phyloP scores from a whole-genome alignment of 2,329 filamentous ascomycete genomes.

The Stachybotrys chlorohalonatus region DNA sequence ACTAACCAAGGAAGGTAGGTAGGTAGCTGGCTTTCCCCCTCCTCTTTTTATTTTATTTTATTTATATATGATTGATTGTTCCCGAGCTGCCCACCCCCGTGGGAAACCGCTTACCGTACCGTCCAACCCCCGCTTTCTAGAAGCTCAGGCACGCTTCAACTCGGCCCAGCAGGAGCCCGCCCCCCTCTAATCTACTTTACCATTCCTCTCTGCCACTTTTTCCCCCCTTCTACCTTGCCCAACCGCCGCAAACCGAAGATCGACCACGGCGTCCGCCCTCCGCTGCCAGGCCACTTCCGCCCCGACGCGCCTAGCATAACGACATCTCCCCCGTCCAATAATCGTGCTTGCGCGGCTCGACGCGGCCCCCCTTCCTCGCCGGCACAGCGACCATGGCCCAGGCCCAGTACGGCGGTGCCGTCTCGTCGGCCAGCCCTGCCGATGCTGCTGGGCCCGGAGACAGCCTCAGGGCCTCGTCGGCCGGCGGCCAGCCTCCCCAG shows the following conservation, averaged over 20 bases:
- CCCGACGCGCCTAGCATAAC: background rate
- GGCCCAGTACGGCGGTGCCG: background rate
- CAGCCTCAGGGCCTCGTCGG: constrained; percentile 5
- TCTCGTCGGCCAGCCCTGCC: constrained; percentile 9
- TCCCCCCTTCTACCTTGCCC: constrained; percentile 15
- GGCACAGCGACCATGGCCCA: background rate
- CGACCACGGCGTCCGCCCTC: background rate
- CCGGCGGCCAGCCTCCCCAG: constrained; percentile 19
- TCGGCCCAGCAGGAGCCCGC: background rate
- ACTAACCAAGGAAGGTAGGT: too few species aligned
- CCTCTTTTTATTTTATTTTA: too few species aligned
- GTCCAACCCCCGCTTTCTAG: background rate
- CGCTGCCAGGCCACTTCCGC: background rate
- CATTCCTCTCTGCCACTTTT: constrained; percentile 1
- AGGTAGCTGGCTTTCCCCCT: too few species aligned
- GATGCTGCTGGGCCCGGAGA: constrained; percentile 9
- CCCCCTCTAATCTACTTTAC: too few species aligned
- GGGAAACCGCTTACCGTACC: background rate
- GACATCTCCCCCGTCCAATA: too few species aligned
- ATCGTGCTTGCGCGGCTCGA: too few species aligned
- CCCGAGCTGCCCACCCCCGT: too few species aligned
- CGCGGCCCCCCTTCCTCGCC: background rate
- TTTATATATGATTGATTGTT: too few species aligned
- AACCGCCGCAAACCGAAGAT: constrained; percentile 26
- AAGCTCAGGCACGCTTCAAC: background rate